These are phyloP conservation scores for Apocynum venetum DNA, from an alignment of 257 asterid species.

Conservation along the genomic window DNA sequence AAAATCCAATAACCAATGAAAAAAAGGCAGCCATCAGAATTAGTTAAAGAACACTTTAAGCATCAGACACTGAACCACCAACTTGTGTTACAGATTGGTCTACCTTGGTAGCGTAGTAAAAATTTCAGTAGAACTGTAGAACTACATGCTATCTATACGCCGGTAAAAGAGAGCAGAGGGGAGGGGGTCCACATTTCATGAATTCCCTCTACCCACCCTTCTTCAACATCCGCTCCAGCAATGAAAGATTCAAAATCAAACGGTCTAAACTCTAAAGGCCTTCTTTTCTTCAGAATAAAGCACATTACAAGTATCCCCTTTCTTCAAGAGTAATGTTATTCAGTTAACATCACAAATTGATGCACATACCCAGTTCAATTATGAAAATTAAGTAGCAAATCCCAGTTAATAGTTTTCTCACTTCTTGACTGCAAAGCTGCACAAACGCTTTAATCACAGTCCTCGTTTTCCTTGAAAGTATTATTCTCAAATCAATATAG, in stretches of 20 bases:
- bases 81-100: background rate
- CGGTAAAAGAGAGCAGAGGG: too few species aligned
- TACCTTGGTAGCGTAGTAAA: background rate
- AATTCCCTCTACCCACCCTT: background rate
- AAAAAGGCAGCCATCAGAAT: background rate
- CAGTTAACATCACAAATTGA: background rate
- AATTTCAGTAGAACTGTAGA: background rate
- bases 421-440: background rate
- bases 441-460: background rate
- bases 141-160: background rate
- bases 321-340: background rate
- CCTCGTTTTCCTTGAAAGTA: background rate
- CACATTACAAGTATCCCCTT: background rate
- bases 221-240: background rate
- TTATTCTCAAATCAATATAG: too few species aligned
- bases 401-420: too few species aligned
- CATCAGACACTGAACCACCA: background rate
- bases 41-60: background rate
- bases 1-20: background rate
- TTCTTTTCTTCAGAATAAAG: background rate
- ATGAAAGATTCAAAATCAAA: background rate
- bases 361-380: background rate
- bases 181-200: background rate
- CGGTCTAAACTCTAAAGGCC: background rate
- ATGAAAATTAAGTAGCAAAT: background rate